Conservation (phyloP, 805 yeast genomes). For the Teunomyces panamensis region DNA sequence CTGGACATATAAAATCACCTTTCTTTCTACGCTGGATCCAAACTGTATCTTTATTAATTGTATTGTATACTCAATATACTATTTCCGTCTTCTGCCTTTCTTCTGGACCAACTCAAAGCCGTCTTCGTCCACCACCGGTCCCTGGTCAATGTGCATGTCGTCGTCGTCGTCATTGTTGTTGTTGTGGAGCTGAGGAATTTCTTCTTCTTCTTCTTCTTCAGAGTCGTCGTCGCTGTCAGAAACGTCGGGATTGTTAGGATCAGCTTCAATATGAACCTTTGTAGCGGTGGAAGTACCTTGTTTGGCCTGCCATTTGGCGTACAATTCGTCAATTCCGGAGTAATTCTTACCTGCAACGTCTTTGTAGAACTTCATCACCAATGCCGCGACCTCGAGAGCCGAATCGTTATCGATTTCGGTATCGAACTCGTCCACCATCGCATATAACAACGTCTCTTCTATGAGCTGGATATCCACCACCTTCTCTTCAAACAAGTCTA, state of each 20-base stretch:
- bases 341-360: slow-evolving; percentile 58
- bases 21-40: too few relatives aligned
- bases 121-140: slow-evolving; percentile 85
- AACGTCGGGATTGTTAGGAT: slow-evolving; percentile 61
- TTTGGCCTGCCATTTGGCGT: slow-evolving; percentile 55
- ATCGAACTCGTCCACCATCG: slow-evolving; percentile 95
- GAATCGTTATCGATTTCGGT: slow-evolving; percentile 86
- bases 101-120: slow-evolving; percentile 88
- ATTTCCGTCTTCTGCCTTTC: slow-evolving; percentile 45
- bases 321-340: slow-evolving; percentile 55
- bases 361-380: slow-evolving; percentile 62
- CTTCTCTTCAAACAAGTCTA: slow-evolving; percentile 69
- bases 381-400: slow-evolving; percentile 68
- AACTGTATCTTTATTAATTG: too few relatives aligned
- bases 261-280: slow-evolving; percentile 50
- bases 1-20: too few relatives aligned
- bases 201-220: slow-evolving; percentile 47
- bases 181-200: slow-evolving; percentile 17
- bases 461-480: slow-evolving; percentile 74
- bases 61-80: slow-evolving; percentile 1
- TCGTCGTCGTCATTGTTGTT: slow-evolving; percentile 25
- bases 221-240: slow-evolving; percentile 46
- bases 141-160: slow-evolving; percentile 37
- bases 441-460: slow-evolving; percentile 81
- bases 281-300: slow-evolving; percentile 36